Evolutionary conservation across 2,329 filamentous ascomycete genomes (phyloP).

Genomic region (Aphanocladium album): DNA sequence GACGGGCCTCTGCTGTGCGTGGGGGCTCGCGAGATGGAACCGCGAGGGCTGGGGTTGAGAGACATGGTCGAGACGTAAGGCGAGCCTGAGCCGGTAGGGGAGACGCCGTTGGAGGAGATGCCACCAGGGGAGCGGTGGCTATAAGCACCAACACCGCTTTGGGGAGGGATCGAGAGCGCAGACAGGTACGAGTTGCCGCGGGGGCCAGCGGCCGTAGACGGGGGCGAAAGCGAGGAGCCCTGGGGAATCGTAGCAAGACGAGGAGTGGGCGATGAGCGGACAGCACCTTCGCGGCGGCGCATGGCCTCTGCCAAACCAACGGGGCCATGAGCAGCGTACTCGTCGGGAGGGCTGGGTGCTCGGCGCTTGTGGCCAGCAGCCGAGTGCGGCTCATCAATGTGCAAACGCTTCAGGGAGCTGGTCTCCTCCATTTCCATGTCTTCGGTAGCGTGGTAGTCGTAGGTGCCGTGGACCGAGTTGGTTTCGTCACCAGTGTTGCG

Average conservation of each 20-base stretch:
- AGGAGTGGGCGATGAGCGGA: slow-evolving; percentile 49
- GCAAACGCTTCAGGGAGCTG: slow-evolving; percentile 44
- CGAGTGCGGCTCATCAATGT: slow-evolving; percentile 42
- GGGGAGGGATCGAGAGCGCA: slow-evolving; percentile 37
- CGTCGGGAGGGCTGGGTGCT: slow-evolving; percentile 51
- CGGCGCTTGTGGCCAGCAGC: slow-evolving; percentile 47
- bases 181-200: slow-evolving; percentile 46
- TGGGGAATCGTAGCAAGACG: slow-evolving; percentile 44
- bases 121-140: slow-evolving; percentile 40
- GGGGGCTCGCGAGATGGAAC: slow-evolving; percentile 38
- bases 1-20: slow-evolving; percentile 43
- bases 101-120: slow-evolving; percentile 44
- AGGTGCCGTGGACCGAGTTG: slow-evolving; percentile 40
- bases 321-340: slow-evolving; percentile 35
- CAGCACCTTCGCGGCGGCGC: slow-evolving; percentile 43
- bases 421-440: slow-evolving; percentile 50
- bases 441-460: slow-evolving; percentile 33
- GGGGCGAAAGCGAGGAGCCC: slow-evolving; percentile 37
- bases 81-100: slow-evolving; percentile 45
- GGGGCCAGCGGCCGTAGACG: slow-evolving; percentile 34
- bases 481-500: slow-evolving; percentile 51
- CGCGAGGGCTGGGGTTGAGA: slow-evolving; percentile 44
- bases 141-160: slow-evolving; percentile 31
- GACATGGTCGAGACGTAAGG: slow-evolving; percentile 46
- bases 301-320: slow-evolving; percentile 38